These are phyloP conservation scores for Syzygium aromaticum DNA, from an alignment of 345 rosid genomes.

Conservation along the genomic window DNA sequence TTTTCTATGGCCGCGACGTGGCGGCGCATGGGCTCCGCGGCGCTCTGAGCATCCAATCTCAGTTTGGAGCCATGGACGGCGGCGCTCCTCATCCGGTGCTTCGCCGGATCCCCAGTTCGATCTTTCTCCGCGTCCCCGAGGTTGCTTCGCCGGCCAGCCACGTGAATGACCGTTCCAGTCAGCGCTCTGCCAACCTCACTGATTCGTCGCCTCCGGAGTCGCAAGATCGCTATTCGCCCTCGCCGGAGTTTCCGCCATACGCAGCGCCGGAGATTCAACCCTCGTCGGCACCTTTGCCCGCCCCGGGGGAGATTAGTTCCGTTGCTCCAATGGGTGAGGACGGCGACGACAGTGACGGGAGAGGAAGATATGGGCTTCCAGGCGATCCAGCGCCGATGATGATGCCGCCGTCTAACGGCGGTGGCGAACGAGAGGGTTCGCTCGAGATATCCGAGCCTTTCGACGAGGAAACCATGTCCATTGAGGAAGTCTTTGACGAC, in stretches of 20 bases:
- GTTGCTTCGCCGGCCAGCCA: background rate
- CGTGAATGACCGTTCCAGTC: background rate
- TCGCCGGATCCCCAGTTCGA: background rate
- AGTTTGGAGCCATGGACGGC: background rate
- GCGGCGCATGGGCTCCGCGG: conserved; percentile 34
- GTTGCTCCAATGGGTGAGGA: background rate
- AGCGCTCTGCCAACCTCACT: background rate
- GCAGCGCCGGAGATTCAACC: background rate
- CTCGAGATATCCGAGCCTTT: background rate
- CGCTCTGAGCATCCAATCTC: background rate
- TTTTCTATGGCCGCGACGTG: conserved; percentile 25
- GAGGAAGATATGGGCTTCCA: background rate
- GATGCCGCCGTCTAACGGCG: background rate
- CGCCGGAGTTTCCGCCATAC: background rate
- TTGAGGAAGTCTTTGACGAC: background rate
- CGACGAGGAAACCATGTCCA: background rate
- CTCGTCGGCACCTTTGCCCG: background rate
- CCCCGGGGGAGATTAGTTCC: background rate
- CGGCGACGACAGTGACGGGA: background rate
- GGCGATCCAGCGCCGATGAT: background rate
- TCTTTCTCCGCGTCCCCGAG: background rate
- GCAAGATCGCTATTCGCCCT: background rate
- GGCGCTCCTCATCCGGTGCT: background rate
- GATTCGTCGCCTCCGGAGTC: background rate
- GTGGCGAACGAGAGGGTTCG: background rate